Percentiles rank a stretch among this genome's conserved stretches.
These are phyloP conservation scores for Lepidium africanum DNA, from an alignment of 345 rosid species.

Conservation along the genomic window DNA sequence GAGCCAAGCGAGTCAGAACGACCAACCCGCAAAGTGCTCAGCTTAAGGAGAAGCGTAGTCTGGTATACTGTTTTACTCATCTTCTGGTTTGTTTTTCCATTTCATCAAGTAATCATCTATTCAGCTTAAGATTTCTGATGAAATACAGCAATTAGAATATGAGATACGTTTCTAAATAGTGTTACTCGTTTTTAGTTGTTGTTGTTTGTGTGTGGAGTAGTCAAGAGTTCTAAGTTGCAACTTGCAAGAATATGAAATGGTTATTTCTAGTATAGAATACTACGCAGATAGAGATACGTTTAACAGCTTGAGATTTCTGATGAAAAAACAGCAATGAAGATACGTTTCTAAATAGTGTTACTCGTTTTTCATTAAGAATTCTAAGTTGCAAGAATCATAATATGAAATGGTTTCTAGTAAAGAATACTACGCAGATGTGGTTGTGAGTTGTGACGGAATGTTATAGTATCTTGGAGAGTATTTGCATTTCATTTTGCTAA, in stretches of 20 bases:
- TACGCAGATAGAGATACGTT: too few species aligned
- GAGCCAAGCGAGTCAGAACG: constrained; percentile 48
- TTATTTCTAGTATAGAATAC: background rate
- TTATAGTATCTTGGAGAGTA: background rate
- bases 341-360: too few species aligned
- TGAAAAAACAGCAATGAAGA: too few species aligned
- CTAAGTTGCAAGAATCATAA: too few species aligned
- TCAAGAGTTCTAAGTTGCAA: too few species aligned
- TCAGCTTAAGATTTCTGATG: background rate
- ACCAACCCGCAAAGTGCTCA: constrained; percentile 38
- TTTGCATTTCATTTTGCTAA: background rate
- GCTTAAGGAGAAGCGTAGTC: constrained; percentile 64
- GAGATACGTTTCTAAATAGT: background rate
- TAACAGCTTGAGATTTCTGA: too few species aligned
- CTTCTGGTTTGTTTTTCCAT: background rate
- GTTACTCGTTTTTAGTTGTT: background rate
- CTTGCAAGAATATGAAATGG: background rate
- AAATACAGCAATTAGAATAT: background rate
- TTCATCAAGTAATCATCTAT: background rate
- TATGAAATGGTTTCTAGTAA: too few species aligned
- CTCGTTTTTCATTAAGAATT: too few species aligned
- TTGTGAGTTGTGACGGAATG: background rate
- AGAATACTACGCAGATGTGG: too few species aligned
- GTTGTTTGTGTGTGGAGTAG: background rate
- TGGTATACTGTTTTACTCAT: constrained; percentile 35